A percentile compares a stretch with the other conserved stretches of the same genome.
Conservation (phyloP, 192 early-diverging fungal genomes). For the Haplosporangium gracile region DNA sequence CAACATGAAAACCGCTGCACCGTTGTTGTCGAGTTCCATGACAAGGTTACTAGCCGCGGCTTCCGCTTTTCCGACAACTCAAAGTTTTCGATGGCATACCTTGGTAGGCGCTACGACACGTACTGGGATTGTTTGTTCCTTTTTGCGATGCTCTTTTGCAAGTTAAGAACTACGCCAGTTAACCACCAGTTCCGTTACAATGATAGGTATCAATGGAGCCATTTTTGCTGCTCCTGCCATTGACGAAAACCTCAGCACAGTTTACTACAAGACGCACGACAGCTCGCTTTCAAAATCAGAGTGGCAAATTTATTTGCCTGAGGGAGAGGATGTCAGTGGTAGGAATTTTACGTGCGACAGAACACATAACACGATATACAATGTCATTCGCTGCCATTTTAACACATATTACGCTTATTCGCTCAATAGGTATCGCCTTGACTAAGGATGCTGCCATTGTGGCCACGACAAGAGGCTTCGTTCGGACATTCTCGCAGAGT, state of each 20-base stretch:
- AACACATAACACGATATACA: background rate
- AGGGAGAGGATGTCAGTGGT: conserved; percentile 77
- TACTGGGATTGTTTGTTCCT: background rate
- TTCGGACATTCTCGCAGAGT: conserved; percentile 83
- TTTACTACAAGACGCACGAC: conserved; percentile 82
- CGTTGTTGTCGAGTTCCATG: conserved; percentile 91
- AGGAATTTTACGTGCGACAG: background rate
- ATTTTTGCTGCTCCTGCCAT: conserved; percentile 75
- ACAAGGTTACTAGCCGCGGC: conserved; percentile 81
- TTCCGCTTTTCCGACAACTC: conserved; percentile 87
- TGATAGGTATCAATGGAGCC: conserved; percentile 69
- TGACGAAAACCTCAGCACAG: conserved; percentile 65
- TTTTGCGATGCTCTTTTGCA: background rate
- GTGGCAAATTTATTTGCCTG: conserved; percentile 80
- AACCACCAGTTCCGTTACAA: background rate
- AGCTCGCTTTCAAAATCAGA: conserved; percentile 79
- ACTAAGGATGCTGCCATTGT: conserved; percentile 76
- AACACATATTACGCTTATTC: too few species aligned
- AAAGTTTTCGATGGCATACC: conserved; percentile 83
- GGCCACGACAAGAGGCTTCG: conserved; percentile 78
- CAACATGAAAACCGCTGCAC: conserved; percentile 79
- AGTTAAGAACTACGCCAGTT: background rate
- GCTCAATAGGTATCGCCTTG: conserved; percentile 75
- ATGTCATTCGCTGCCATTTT: background rate
- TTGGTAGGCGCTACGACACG: conserved; percentile 54